phyloP scores from a whole-genome alignment of 2,329 filamentous ascomycete species.

The Aspergillus calidoustus region DNA sequence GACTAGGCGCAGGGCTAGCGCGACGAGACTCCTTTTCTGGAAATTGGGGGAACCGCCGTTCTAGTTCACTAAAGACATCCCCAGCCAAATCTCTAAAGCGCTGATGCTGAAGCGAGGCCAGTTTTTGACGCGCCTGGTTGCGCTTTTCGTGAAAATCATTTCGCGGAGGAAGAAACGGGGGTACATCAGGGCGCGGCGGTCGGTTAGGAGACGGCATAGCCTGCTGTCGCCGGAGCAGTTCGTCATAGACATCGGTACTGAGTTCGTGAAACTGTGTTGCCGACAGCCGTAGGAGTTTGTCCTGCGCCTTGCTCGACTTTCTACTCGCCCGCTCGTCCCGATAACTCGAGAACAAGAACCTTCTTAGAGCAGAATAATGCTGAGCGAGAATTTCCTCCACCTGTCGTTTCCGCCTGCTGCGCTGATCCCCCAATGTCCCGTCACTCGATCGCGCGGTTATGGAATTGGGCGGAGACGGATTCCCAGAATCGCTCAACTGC shows the following conservation, averaged over 20 bases:
- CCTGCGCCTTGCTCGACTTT: slow-evolving; percentile 84
- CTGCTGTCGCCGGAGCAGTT: slow-evolving; percentile 84
- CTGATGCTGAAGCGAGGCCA: slow-evolving; percentile 84
- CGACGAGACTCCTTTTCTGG: slow-evolving; percentile 68
- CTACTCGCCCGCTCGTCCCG: slow-evolving; percentile 76
- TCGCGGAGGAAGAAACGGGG: slow-evolving; percentile 80
- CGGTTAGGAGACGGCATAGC: slow-evolving; percentile 54
- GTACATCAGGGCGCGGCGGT: slow-evolving; percentile 55
- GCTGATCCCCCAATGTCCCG: slow-evolving; percentile 70
- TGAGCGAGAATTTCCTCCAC: slow-evolving; percentile 75
- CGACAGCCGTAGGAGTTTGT: slow-evolving; percentile 89
- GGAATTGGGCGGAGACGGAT: slow-evolving; percentile 85
- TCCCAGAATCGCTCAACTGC: slow-evolving; percentile 41
- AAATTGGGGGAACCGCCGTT: slow-evolving; percentile 86
- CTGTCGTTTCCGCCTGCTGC: slow-evolving; percentile 59
- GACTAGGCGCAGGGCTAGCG: slow-evolving; percentile 67
- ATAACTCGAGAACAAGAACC: slow-evolving; percentile 71
- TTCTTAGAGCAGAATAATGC: slow-evolving; percentile 80
- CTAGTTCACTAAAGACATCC: slow-evolving; percentile 94
- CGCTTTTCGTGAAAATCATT: slow-evolving; percentile 92
- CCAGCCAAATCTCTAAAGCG: slow-evolving; percentile 91
- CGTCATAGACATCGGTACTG: slow-evolving; percentile 96
- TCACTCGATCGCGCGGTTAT: slow-evolving; percentile 76
- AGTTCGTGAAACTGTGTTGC: slow-evolving; percentile 95
- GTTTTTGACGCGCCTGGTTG: slow-evolving; percentile 94